Percentiles rank a stretch among this genome's conserved stretches.
Conservation (phyloP, 2,329 filamentous ascomycete genomes). For the Alternaria sp. region DNA sequence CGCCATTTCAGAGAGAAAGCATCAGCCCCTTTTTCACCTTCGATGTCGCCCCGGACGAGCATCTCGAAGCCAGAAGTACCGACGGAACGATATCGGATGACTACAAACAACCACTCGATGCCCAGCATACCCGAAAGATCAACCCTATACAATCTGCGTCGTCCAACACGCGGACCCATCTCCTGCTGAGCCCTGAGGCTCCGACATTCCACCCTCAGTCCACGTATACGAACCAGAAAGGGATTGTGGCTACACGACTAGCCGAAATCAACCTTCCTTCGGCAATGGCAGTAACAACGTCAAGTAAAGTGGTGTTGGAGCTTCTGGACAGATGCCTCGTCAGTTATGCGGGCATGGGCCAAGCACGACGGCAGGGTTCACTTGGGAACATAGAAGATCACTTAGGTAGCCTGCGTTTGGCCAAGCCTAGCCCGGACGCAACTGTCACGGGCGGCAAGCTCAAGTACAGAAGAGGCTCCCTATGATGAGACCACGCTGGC, state of each 20-base stretch:
- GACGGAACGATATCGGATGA: not conserved
- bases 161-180: constrained; percentile 19
- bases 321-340: constrained; percentile 17
- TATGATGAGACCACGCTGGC: constrained; percentile 20
- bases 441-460: not conserved
- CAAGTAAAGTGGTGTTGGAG: constrained; percentile 14
- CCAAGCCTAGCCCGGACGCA: not conserved
- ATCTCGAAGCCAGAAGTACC: not conserved
- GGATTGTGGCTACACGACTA: constrained; percentile 3
- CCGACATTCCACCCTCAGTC: constrained; percentile 28
- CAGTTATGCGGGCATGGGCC: constrained; percentile 20
- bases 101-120: constrained; percentile 5
- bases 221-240: not conserved
- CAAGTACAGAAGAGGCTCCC: constrained; percentile 21
- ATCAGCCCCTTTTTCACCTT: constrained; percentile 14
- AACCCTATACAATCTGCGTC: constrained; percentile 12
- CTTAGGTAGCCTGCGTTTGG: not conserved
- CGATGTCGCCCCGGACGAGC: constrained; percentile 32
- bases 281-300: constrained; percentile 2
- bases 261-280: constrained; percentile 30
- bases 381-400: constrained; percentile 2
- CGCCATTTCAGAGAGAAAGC: constrained; percentile 29
- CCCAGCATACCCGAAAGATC: not conserved
- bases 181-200: constrained; percentile 29
- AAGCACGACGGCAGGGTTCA: not conserved